These are phyloP conservation scores for Rhodocollybia butyracea DNA, from an alignment of 768 basidiomycete genomes.

Conservation along the genomic window DNA sequence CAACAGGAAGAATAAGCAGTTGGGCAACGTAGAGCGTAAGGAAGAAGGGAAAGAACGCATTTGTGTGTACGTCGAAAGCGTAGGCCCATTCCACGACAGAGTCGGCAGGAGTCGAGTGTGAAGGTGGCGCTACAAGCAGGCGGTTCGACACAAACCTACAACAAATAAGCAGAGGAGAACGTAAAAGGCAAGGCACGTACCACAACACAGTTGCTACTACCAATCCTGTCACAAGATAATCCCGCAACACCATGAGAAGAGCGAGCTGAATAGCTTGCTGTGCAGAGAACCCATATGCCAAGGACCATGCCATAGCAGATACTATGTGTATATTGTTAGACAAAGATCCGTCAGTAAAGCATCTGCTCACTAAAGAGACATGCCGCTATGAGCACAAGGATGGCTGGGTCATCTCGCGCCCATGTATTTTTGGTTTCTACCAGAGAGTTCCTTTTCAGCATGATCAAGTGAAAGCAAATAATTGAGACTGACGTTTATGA, in stretches of 20 bases:
- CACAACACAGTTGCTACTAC: conserved; percentile 74
- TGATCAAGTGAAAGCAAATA: not conserved
- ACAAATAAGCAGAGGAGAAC: not conserved
- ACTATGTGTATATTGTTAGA: conserved; percentile 38
- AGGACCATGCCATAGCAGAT: conserved; percentile 80
- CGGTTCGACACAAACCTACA: conserved; percentile 69
- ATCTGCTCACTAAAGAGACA: conserved; percentile 64
- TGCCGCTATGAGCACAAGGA: conserved; percentile 79
- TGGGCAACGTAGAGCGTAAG: conserved; percentile 88
- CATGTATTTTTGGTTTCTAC: conserved; percentile 97
- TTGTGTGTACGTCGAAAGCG: conserved; percentile 95
- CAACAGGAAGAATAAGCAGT: conserved; percentile 78
- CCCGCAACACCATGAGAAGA: conserved; percentile 81
- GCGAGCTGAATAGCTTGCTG: conserved; percentile 60
- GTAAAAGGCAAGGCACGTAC: conserved; percentile 33
- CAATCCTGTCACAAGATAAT: conserved; percentile 81
- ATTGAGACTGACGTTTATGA: conserved; percentile 79
- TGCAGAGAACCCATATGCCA: conserved; percentile 69
- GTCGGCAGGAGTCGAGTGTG: conserved; percentile 68
- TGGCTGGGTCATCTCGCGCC: conserved; percentile 97
- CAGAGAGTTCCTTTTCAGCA: not conserved
- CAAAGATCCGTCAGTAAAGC: not conserved
- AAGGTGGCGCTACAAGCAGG: conserved; percentile 65
- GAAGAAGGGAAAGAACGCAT: conserved; percentile 94
- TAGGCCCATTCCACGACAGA: conserved; percentile 88